These are phyloP conservation scores for Pestalotiopsis sp. DNA, from an alignment of 2,329 filamentous ascomycete genomes.

Conservation along the genomic window DNA sequence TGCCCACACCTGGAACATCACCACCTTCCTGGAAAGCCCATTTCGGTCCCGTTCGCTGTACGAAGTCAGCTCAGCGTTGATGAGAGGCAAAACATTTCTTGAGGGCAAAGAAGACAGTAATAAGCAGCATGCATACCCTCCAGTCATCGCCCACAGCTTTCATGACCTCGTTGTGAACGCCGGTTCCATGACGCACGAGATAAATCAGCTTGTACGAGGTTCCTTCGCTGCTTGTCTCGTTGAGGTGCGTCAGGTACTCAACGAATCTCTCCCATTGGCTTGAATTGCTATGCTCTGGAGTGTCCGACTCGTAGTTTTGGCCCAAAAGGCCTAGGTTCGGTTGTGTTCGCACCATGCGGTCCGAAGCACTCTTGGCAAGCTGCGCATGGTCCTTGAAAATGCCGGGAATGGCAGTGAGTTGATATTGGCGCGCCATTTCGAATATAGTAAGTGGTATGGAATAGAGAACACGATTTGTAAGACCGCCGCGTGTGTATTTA, in stretches of 20 bases:
- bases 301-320: neutral
- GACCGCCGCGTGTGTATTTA: too few relatives aligned
- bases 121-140: conserved; percentile 14
- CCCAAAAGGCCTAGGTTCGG: neutral
- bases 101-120: neutral
- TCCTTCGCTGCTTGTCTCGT: conserved; percentile 5
- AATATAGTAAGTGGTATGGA: too few relatives aligned
- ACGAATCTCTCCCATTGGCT: conserved; percentile 14
- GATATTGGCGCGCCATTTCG: neutral
- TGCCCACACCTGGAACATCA: neutral
- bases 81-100: too few relatives aligned
- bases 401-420: neutral
- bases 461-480: too few relatives aligned
- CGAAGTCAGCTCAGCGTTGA: neutral
- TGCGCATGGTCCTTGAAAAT: conserved; percentile 1
- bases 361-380: neutral
- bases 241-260: conserved; percentile 14
- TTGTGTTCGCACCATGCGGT: neutral
- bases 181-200: conserved; percentile 19
- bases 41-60: neutral
- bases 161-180: conserved; percentile 21
- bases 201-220: conserved; percentile 20
- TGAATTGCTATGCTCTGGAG: rapidly evolving
- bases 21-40: neutral
- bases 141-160: conserved; percentile 12